A percentile compares a stretch with the other conserved stretches of the same genome.
Conservation (phyloP, 345 rosid species). For the Conringia planisiliqua region DNA sequence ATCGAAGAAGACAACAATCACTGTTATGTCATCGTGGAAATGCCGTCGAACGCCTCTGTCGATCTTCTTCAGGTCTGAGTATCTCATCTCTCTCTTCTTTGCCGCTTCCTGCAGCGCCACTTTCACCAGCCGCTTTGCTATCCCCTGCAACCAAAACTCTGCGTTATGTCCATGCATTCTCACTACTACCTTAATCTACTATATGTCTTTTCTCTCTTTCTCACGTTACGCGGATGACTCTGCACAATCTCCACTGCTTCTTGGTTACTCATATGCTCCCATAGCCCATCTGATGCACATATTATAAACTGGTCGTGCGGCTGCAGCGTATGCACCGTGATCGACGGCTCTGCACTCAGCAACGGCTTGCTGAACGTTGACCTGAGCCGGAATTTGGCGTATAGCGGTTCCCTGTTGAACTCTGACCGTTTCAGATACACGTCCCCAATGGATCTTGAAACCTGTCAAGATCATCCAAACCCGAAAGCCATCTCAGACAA, state of each 20-base stretch:
- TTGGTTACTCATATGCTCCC: constrained; percentile 85
- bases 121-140: constrained; percentile 77
- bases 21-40: constrained; percentile 96
- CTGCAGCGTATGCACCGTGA: constrained; percentile 61
- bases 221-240: constrained; percentile 54
- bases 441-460: constrained; percentile 86
- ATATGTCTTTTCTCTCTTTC: background rate
- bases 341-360: constrained; percentile 70
- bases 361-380: constrained; percentile 64
- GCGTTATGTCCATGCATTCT: background rate
- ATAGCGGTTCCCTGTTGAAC: constrained; percentile 81
- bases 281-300: constrained; percentile 83
- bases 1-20: constrained; percentile 74
- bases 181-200: background rate
- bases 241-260: constrained; percentile 78
- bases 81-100: constrained; percentile 92
- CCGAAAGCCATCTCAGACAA: background rate
- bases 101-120: constrained; percentile 86
- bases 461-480: constrained; percentile 28
- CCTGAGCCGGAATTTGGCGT: constrained; percentile 60
- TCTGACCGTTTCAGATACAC: constrained; percentile 75
- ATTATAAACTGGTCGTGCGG: constrained; percentile 64
- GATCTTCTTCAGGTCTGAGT: constrained; percentile 91
- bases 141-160: constrained; percentile 50
- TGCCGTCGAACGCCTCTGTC: constrained; percentile 88